Evolutionary conservation across 768 basidiomycete genomes (phyloP).

Genomic region (Dioszegia aurantiaca): DNA sequence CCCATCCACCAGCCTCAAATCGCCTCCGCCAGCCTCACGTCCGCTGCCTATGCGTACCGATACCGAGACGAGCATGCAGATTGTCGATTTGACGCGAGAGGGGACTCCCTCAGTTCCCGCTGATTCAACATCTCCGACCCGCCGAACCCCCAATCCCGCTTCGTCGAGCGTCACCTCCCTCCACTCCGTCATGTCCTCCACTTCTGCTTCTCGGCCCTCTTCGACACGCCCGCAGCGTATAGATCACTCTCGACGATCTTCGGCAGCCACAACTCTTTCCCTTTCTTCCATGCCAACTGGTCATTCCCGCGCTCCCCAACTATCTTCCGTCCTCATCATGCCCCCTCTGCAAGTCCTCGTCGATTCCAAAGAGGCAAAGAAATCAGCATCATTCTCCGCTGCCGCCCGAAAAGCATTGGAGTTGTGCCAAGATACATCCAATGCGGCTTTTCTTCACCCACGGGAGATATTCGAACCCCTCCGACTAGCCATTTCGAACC

Average conservation of each 20-base stretch:
- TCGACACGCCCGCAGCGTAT: slow-evolving; percentile 18
- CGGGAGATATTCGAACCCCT: slow-evolving; percentile 94
- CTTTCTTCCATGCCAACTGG: slow-evolving; percentile 20
- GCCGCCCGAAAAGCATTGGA: slow-evolving; percentile 78
- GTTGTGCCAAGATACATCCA: slow-evolving; percentile 63
- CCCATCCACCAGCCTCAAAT: slow-evolving; percentile 7
- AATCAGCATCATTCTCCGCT: slow-evolving; percentile 75
- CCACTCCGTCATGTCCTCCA: slow-evolving; percentile 32
- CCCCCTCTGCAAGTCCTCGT: slow-evolving; percentile 83
- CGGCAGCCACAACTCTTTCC: slow-evolving; percentile 44
- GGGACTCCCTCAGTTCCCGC: slow-evolving; percentile 18
- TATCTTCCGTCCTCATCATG: slow-evolving; percentile 53
- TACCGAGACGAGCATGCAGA: slow-evolving; percentile 28
- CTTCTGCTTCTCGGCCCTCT: slow-evolving; percentile 25
- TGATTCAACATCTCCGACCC: neutral
- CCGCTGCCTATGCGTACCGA: slow-evolving; percentile 9
- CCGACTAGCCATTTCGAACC: slow-evolving; percentile 71
- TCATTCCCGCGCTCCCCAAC: slow-evolving; percentile 21
- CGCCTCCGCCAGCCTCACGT: slow-evolving; percentile 22
- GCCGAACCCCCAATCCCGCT: slow-evolving; percentile 15
- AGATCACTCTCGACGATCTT: slow-evolving; percentile 36
- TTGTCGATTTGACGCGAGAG: slow-evolving; percentile 26
- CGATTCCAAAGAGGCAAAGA: slow-evolving; percentile 81
- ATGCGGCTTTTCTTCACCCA: slow-evolving; percentile 65
- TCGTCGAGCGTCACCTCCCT: slow-evolving; percentile 34